phyloP scores from a whole-genome alignment of 2,329 filamentous ascomycete genomes.

The Boeremia lycopersici region DNA sequence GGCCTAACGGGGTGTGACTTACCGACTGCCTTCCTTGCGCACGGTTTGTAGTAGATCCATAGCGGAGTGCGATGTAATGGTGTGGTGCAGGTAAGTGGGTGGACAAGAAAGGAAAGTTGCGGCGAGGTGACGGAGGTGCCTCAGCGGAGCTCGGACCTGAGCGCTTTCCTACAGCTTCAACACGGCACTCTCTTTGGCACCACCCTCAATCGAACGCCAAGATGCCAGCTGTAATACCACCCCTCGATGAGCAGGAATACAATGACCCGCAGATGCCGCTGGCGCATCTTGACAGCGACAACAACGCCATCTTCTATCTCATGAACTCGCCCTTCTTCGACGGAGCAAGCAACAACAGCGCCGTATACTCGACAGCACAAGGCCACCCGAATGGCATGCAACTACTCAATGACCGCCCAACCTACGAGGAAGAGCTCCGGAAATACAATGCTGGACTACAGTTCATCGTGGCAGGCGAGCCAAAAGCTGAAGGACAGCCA shows the following conservation, averaged over 20 bases:
- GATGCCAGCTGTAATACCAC: conserved; percentile 37
- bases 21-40: conserved; percentile 84
- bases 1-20: conserved; percentile 16
- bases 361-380: conserved; percentile 59
- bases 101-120: conserved; percentile 22
- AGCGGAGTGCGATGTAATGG: conserved; percentile 24
- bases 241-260: conserved; percentile 43
- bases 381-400: conserved; percentile 56
- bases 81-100: conserved; percentile 15
- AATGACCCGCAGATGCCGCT: conserved; percentile 30
- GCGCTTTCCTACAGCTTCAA: conserved; percentile 5
- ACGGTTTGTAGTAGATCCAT: conserved; percentile 97
- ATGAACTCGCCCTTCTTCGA: conserved; percentile 69
- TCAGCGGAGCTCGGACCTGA: conserved; percentile 12
- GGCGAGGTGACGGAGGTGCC: conserved; percentile 33
- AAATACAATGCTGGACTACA: conserved; percentile 61
- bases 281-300: conserved; percentile 34
- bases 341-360: conserved; percentile 62
- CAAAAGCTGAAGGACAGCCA: conserved; percentile 58
- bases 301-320: conserved; percentile 65
- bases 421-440: conserved; percentile 61
- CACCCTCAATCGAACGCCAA: conserved; percentile 8
- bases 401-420: conserved; percentile 60
- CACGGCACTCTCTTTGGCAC: conserved; percentile 5
- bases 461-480: conserved; percentile 65